Base-by-base conservation (phyloP, 2,329 filamentous ascomycete species). In the Chalaropsis thielavioides region DNA sequence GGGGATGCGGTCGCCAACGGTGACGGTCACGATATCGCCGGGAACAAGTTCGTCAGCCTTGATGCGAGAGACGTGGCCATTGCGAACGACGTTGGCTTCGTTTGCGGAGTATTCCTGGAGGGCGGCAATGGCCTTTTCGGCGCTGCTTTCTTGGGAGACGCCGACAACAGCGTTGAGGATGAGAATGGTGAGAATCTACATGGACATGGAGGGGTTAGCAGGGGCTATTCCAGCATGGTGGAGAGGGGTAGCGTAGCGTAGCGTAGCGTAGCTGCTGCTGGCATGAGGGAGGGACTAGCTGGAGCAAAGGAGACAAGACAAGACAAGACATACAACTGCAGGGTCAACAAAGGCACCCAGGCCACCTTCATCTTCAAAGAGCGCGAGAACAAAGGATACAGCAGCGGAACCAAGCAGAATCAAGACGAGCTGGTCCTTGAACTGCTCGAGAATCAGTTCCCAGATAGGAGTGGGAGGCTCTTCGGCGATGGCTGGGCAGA, bases 41-140 rank as follows among this genome's bases (percentile, higher is more conserved):
- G 95, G 94, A 27, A 99, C 94, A 70, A 99, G 78, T 69, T 97
- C 91, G 72, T 99, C 94, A n/a, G 94, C 94, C 80, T 94, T 95
- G 77, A 99, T 79, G 70, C 88, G 85, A 69, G 86, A 84, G 68
- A 92, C 79, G 70, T 87, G 83, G 71, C 77, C 76, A 77, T 92
- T 86, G 72, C 94, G 89, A 67, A 96, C 76, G 63, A 95, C 92
- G 74, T 92, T 99, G 70, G 94, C 92, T 76, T 96, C 90, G 76
- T 97, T 99, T 72, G 94, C 94, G 38, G 92, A 97, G 78, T 99
- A 99, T 82, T 99, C 92, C 77, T 99, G 94, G 66, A 99, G 83
- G 56, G 94, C 94, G 31, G 94, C 92, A 74, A 99, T 99, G 62
- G 94, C 94, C 79, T 97, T 96, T 76, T 99, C 94, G 69, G 94